Conservation (phyloP, 176 grass and related monocot species). For the Carex scoparia region DNA sequence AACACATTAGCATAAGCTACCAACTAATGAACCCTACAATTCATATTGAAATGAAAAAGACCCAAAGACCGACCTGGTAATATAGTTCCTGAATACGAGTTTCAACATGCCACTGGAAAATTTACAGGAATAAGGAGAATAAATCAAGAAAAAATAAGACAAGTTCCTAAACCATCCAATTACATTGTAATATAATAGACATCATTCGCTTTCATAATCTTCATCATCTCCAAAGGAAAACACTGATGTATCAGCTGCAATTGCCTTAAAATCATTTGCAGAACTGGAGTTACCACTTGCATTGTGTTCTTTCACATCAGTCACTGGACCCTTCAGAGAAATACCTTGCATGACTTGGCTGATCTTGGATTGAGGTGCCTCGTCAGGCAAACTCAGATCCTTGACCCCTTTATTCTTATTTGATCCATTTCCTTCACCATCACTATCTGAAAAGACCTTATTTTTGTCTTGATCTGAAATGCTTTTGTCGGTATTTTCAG, state of each 20-base stretch:
- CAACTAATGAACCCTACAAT: not conserved
- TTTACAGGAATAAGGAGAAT: not conserved
- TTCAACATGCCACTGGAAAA: not conserved
- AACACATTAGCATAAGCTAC: not conserved
- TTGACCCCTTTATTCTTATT: constrained; percentile 26
- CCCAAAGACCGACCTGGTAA: not conserved
- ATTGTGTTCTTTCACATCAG: not conserved
- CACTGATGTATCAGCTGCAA: constrained; percentile 80
- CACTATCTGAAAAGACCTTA: constrained; percentile 75
- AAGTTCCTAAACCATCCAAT: not conserved
- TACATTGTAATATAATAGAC: not conserved
- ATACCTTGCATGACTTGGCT: constrained; percentile 4
- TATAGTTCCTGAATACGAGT: not conserved
- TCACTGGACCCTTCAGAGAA: constrained; percentile 5
- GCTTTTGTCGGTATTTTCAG: constrained; percentile 40
- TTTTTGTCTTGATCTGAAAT: constrained; percentile 61
- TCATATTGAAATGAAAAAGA: not conserved
- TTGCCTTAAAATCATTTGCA: constrained; percentile 92
- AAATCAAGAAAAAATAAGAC: not conserved
- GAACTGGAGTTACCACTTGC: constrained; percentile 35
- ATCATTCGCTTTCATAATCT: constrained; percentile 80
- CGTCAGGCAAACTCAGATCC: constrained; percentile 17
- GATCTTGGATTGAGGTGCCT: not conserved
- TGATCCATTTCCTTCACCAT: constrained; percentile 42
- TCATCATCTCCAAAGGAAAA: constrained; percentile 95